Conservation (phyloP, 352 stramenopile species). For the Phytophthora pisi region DNA sequence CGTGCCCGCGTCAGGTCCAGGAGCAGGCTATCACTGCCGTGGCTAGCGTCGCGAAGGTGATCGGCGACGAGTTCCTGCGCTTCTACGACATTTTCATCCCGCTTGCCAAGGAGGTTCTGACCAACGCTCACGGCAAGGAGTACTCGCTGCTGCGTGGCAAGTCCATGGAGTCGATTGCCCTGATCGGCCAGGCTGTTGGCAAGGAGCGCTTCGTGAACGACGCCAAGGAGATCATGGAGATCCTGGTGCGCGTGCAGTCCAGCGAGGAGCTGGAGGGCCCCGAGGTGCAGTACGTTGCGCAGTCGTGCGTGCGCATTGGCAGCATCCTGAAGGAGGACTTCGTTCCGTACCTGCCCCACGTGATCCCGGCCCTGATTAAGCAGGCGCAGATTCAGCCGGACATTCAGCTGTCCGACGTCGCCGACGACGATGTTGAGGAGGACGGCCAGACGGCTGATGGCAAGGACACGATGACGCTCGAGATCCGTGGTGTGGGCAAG, state of each 20-base stretch:
- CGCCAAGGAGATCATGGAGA: constrained; percentile 89
- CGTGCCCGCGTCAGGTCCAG: constrained; percentile 81
- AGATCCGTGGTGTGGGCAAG: constrained; percentile 81
- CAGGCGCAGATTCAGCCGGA: constrained; percentile 84
- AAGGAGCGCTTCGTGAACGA: constrained; percentile 82
- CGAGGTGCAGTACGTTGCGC: constrained; percentile 87
- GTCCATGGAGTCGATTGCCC: constrained; percentile 88
- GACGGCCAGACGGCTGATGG: constrained; percentile 63
- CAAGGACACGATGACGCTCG: constrained; percentile 75
- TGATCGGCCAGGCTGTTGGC: constrained; percentile 88
- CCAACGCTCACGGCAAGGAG: constrained; percentile 77
- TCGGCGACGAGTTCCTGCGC: constrained; percentile 73
- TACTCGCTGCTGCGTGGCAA: constrained; percentile 86
- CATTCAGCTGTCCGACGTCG: constrained; percentile 78
- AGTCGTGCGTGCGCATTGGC: constrained; percentile 87
- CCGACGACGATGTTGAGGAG: constrained; percentile 60
- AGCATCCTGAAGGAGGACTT: constrained; percentile 89
- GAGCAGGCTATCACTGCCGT: constrained; percentile 89
- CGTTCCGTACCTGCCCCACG: constrained; percentile 83
- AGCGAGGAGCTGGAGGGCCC: constrained; percentile 74
- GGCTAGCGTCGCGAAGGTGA: constrained; percentile 84
- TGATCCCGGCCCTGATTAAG: constrained; percentile 83
- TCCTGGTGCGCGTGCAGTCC: constrained; percentile 76
- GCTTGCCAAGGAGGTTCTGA: constrained; percentile 83
- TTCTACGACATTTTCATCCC: constrained; percentile 91